A percentile compares a stretch with the other conserved stretches of the same genome.
Evolutionary conservation across 805 yeast species (phyloP).

Genomic region (Phaffomyces opuntiae): DNA sequence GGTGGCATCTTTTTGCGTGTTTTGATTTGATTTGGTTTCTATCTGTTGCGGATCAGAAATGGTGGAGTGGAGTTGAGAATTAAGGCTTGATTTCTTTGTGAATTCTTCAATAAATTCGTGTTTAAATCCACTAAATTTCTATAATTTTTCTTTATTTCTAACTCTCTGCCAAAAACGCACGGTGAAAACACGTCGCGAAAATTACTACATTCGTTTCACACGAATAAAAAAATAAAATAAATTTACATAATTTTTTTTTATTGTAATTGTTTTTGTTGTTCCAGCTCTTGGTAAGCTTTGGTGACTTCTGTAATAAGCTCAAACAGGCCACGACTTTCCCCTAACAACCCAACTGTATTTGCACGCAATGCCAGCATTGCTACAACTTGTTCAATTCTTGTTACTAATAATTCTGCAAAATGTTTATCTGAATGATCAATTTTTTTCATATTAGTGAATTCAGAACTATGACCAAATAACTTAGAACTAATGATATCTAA

Average conservation of each 20-base stretch:
- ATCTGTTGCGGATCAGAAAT: no score
- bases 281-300: neutral
- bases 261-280: neutral
- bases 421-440: conserved; percentile 38
- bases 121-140: no score
- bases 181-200: neutral
- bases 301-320: conserved; percentile 15
- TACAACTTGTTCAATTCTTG: conserved; percentile 61
- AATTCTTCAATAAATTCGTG: no score
- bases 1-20: conserved; percentile 19
- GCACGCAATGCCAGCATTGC: conserved; percentile 38
- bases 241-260: no score
- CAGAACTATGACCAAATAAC: conserved; percentile 35
- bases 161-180: neutral
- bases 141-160: neutral
- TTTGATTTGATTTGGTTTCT: no score
- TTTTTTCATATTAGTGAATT: conserved; percentile 20
- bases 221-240: no score
- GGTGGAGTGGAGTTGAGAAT: neutral
- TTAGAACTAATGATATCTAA: conserved; percentile 52
- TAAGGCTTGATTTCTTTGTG: no score
- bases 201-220: neutral
- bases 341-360: conserved; percentile 21
- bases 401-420: conserved; percentile 56
- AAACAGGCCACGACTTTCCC: conserved; percentile 12